Percentiles rank a stretch among this genome's conserved stretches.
Conservation (phyloP, 257 asterid species). For the Salvia miltiorrhiza region DNA sequence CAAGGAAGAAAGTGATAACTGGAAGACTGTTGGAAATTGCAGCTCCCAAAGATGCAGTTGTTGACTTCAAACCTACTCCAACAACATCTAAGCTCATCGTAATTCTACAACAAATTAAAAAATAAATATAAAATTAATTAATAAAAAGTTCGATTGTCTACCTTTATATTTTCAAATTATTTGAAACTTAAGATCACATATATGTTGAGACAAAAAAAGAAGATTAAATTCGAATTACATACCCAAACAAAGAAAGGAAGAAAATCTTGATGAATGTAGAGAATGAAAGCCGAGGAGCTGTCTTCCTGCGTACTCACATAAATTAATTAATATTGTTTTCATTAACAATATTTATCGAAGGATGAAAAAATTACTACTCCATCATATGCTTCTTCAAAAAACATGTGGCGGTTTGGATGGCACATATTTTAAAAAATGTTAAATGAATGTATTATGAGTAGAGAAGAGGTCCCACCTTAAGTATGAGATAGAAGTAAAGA, state of each 20-base stretch:
- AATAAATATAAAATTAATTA: background rate
- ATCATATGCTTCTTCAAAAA: too few species aligned
- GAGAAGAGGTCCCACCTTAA: too few species aligned
- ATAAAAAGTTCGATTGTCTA: too few species aligned
- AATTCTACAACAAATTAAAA: slow-evolving; percentile 37
- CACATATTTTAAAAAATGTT: too few species aligned
- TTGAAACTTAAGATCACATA: background rate
- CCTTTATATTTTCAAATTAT: background rate
- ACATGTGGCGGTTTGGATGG: too few species aligned
- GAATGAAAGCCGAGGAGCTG: slow-evolving; percentile 59
- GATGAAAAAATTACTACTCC: background rate
- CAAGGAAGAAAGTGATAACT: slow-evolving; percentile 69
- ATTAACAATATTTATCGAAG: background rate
- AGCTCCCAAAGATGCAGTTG: slow-evolving; percentile 80
- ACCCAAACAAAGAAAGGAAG: slow-evolving; percentile 67
- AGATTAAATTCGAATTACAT: background rate
- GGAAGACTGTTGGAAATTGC: slow-evolving; percentile 77
- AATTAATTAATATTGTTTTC: background rate
- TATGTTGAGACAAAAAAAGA: background rate
- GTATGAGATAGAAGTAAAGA: too few species aligned
- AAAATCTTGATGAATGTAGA: slow-evolving; percentile 53
- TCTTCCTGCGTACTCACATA: slow-evolving; percentile 42
- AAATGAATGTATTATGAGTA: too few species aligned
- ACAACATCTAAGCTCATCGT: slow-evolving; percentile 60
- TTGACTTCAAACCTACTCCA: slow-evolving; percentile 56